Evolutionary conservation across 2,329 filamentous ascomycete genomes (phyloP).

Genomic region (Beauveria sp.): DNA sequence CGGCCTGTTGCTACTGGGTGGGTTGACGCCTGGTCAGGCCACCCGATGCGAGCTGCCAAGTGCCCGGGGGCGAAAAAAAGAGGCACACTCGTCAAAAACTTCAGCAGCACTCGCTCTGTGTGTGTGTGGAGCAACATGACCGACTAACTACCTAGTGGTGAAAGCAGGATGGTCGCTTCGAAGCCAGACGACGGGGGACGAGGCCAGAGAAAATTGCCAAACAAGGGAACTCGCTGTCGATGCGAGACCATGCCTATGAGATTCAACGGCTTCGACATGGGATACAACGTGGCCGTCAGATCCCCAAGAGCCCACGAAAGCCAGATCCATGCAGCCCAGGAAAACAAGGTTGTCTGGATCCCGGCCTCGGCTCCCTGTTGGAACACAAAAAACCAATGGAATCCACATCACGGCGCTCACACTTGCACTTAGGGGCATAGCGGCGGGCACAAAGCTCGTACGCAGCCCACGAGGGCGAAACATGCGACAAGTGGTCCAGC

Average conservation of each 20-base stretch:
- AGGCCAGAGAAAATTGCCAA: not conserved
- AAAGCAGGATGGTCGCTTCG: not conserved
- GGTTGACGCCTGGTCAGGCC: not conserved
- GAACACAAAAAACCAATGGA: slow-evolving; percentile 8
- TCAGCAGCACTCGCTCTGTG: not conserved
- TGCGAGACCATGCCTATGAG: not conserved
- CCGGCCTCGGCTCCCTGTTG: slow-evolving; percentile 6
- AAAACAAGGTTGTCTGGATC: slow-evolving; percentile 7
- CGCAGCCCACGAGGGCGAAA: slow-evolving; percentile 2
- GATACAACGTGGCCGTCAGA: not conserved
- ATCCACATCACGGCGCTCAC: slow-evolving; percentile 26
- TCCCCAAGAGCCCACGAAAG: not conserved
- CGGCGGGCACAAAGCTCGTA: slow-evolving; percentile 16
- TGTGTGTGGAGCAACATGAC: not conserved
- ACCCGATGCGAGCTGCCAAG: not conserved
- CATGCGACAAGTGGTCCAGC: slow-evolving; percentile 1
- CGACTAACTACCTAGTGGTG: not conserved
- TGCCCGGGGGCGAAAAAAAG: not conserved
- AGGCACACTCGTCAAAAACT: not conserved
- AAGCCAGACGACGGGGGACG: not conserved
- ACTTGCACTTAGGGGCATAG: slow-evolving; percentile 55
- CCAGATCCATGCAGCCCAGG: not conserved
- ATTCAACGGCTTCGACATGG: not conserved
- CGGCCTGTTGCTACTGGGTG: not conserved
- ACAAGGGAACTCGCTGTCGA: not conserved